Percentiles rank a stretch among this genome's conserved stretches.
Conservation (phyloP, 2,329 filamentous ascomycete species). For the Botryotinia convoluta region DNA sequence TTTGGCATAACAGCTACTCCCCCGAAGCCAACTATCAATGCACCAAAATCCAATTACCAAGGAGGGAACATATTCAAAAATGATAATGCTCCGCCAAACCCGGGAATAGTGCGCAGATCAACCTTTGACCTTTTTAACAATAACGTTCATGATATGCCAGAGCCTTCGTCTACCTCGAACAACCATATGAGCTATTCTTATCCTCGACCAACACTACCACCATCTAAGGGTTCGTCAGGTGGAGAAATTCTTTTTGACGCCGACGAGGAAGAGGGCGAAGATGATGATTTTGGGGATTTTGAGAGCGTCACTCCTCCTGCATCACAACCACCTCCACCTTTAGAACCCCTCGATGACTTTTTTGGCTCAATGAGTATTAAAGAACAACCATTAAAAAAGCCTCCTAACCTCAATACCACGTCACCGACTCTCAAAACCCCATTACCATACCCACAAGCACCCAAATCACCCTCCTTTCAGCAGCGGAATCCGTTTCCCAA, state of each 20-base stretch:
- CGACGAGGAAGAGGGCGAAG: constrained; percentile 46
- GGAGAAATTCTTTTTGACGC: constrained; percentile 40
- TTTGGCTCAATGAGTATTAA: constrained; percentile 35
- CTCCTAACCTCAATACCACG: constrained; percentile 38
- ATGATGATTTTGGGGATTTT: constrained; percentile 68
- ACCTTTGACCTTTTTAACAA: constrained; percentile 34
- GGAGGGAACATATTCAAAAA: constrained; percentile 11
- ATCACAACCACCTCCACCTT: constrained; percentile 24
- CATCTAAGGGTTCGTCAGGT: constrained; percentile 25
- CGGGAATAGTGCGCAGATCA: constrained; percentile 28
- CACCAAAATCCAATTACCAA: constrained; percentile 23
- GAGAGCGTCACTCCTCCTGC: constrained; percentile 49
- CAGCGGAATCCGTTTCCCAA: constrained; percentile 53
- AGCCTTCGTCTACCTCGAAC: constrained; percentile 10
- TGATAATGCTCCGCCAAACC: constrained; percentile 20
- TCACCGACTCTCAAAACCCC: constrained; percentile 34
- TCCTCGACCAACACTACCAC: not conserved
- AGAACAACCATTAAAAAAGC: constrained; percentile 35
- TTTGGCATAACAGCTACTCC: constrained; percentile 28
- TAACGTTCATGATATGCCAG: constrained; percentile 24
- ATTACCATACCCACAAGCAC: constrained; percentile 46
- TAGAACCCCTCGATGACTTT: constrained; percentile 37
- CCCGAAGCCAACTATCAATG: constrained; percentile 18
- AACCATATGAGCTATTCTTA: constrained; percentile 16
- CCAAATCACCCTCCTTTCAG: constrained; percentile 53